Evolutionary conservation across 257 asterid genomes (phyloP), one percentile per base, ranked within the genome.

Genomic region (Gynochthodes officinalis): DNA sequence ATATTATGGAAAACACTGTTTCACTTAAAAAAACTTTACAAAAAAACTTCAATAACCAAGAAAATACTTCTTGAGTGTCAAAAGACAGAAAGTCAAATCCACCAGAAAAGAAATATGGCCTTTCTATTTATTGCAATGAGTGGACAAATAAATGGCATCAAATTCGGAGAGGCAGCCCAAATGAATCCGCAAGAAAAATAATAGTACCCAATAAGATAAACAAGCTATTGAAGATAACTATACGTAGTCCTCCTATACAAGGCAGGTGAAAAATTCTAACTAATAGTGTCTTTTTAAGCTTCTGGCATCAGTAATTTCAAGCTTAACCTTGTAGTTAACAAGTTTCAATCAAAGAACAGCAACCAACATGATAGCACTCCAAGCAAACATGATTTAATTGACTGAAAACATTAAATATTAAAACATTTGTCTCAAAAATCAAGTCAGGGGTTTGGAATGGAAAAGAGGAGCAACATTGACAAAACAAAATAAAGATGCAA

Each of bases 401-500:
- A 37, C 33, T 2, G 27, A 14, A 21, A 11, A 53, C 35, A 37
- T n/a, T 18, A 35, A 46, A 33, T 69, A 53, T 35, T 57, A 53
- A 55, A 69, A 68, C 1, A 19, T 53, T 27, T 58, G 69, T 30
- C 70, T 44, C 48, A 66, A 66, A 7, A 55, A 58, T 30, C 27
- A 59, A 32, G 42, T 25, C 62, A 44, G 7, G 73, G 35, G 67
- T 57, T 64, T 4, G 62, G 46, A 50, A 69, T 73, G 63, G 21
- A 37, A 64, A 54, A 60, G 71, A 59, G 58, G 7, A 63, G 43
- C 25, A 53, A 68, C 57, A 65, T 18, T 67, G 50, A 37, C 72
- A 48, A 76, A 60, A 18, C 43, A 62, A 64, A 63, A 58, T 23
- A 7, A 35, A 59, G 60, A 42, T 58, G 69, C 66, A 72, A 65